Conservation (phyloP, 2,329 filamentous ascomycete species). For the Trichoderma aggressivum region DNA sequence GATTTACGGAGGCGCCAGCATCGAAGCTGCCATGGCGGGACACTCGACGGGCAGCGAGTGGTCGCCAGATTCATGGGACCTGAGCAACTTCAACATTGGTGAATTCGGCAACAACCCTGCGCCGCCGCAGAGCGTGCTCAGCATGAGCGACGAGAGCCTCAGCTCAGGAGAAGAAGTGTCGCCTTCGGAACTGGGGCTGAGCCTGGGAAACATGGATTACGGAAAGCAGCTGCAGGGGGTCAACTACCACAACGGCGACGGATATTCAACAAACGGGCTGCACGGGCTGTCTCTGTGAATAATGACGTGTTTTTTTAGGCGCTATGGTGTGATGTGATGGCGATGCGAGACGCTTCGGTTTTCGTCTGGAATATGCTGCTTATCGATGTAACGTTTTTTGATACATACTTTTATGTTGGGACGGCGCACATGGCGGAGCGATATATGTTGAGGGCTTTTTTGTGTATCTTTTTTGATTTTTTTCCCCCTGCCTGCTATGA, state of each 20-base stretch:
- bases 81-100: constrained; percentile 48
- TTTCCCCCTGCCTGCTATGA: background rate
- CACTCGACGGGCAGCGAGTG: constrained; percentile 42
- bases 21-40: constrained; percentile 45
- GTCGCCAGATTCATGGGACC: constrained; percentile 58
- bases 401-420: background rate
- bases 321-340: constrained; percentile 13
- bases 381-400: constrained; percentile 6
- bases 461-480: background rate
- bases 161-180: constrained; percentile 53
- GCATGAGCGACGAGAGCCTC: constrained; percentile 56
- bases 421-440: constrained; percentile 15
- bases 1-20: constrained; percentile 67
- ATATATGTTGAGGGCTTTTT: constrained; percentile 1
- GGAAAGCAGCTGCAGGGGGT: constrained; percentile 27
- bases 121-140: constrained; percentile 52
- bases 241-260: constrained; percentile 12
- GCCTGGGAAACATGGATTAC: constrained; percentile 37
- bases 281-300: constrained; percentile 7
- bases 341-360: background rate
- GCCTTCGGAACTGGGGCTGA: constrained; percentile 45
- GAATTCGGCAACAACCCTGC: constrained; percentile 44
- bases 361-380: background rate
- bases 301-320: constrained; percentile 5
- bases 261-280: constrained; percentile 9